Conservation (phyloP, 139 green algal genomes). For the Zygnema circumcarinatum region DNA sequence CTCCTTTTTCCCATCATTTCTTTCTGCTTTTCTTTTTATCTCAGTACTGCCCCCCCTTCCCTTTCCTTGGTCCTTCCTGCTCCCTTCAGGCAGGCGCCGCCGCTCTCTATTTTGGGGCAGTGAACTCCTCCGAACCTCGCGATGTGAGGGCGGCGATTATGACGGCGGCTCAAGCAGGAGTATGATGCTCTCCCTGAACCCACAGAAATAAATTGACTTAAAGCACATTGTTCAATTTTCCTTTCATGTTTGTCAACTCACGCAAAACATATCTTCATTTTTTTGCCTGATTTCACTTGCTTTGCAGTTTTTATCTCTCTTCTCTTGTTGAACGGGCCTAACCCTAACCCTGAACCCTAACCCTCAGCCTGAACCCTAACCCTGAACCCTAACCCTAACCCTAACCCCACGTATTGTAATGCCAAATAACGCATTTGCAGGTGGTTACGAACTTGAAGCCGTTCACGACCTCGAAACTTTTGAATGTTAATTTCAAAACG, state of each 20-base stretch:
- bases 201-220: neutral
- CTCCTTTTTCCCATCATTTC: neutral
- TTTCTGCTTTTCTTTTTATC: neutral
- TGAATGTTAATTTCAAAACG: slow-evolving; percentile 14
- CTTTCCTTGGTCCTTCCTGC: neutral
- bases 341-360: too few species aligned
- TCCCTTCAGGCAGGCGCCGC: slow-evolving; percentile 35
- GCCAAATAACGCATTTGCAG: too few species aligned
- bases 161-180: slow-evolving; percentile 7
- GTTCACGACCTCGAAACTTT: neutral
- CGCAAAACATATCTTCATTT: neutral
- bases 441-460: neutral
- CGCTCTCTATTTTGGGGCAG: slow-evolving; percentile 25
- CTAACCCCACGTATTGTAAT: too few species aligned
- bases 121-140: neutral
- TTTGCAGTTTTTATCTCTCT: neutral
- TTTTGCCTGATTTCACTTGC: too few species aligned
- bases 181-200: neutral
- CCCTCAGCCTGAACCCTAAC: too few species aligned
- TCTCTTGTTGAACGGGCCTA: neutral
- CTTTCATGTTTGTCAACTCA: neutral
- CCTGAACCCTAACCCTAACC: too few species aligned
- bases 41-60: neutral
- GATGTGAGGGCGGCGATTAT: slow-evolving; percentile 33
- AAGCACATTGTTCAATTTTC: neutral